phyloP scores from a whole-genome alignment of 768 basidiomycete species.

The Hirschioporus abietinus region DNA sequence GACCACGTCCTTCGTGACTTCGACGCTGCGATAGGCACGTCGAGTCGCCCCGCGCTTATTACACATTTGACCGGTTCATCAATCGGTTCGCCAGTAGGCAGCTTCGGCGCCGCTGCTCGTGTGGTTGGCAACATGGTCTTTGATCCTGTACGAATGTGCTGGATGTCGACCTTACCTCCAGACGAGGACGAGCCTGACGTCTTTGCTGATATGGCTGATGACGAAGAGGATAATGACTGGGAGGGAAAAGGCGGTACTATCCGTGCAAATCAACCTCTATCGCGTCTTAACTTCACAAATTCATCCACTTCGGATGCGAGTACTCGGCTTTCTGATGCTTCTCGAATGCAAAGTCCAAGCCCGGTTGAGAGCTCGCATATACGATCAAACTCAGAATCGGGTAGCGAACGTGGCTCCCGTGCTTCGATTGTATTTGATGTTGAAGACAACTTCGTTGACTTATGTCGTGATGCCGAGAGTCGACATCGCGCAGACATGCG shows the following conservation, averaged over 20 bases:
- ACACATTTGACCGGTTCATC: constrained; percentile 90
- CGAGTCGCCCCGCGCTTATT: constrained; percentile 91
- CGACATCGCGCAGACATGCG: constrained; percentile 81
- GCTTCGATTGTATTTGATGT: constrained; percentile 76
- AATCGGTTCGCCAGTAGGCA: constrained; percentile 70
- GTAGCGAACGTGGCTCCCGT: constrained; percentile 74
- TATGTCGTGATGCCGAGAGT: constrained; percentile 72
- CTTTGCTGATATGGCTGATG: constrained; percentile 90
- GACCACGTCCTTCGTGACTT: constrained; percentile 89
- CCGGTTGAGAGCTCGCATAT: constrained; percentile 54
- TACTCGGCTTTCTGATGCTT: constrained; percentile 16
- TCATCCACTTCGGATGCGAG: constrained; percentile 20
- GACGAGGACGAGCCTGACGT: constrained; percentile 95
- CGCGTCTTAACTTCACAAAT: constrained; percentile 15
- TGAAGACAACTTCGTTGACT: constrained; percentile 66
- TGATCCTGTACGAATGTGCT: constrained; percentile 91
- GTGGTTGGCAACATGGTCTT: constrained; percentile 99
- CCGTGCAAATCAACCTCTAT: constrained; percentile 46
- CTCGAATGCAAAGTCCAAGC: constrained; percentile 43
- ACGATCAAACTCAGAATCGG: constrained; percentile 67
- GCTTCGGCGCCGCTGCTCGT: constrained; percentile 71
- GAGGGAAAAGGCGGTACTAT: constrained; percentile 78
- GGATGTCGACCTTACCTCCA: constrained; percentile 80
- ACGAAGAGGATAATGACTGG: constrained; percentile 73
- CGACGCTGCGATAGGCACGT: constrained; percentile 71